Percentiles rank a stretch among this genome's conserved stretches.
Evolutionary conservation across 257 asterid species (phyloP).

Genomic region (Nicotiana otophora): DNA sequence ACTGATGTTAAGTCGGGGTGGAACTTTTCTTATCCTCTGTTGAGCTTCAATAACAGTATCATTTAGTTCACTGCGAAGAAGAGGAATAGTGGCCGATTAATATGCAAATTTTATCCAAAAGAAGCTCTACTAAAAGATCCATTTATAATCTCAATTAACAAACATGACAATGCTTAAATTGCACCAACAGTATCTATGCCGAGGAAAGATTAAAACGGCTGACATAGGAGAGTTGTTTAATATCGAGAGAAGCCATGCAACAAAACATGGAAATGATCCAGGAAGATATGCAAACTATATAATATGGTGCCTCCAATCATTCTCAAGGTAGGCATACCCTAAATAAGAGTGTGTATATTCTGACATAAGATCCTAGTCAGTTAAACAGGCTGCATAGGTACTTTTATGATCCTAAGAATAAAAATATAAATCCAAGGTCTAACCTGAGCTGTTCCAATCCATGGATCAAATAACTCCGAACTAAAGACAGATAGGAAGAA

Average conservation of each 20-base stretch:
- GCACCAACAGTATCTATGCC: neutral
- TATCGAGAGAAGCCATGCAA: neutral
- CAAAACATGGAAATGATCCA: neutral
- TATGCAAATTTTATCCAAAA: neutral
- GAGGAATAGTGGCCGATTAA: neutral
- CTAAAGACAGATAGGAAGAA: neutral
- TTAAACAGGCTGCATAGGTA: neutral
- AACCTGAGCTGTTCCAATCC: neutral
- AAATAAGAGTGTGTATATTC: neutral
- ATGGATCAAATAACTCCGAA: neutral
- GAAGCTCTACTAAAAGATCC: neutral
- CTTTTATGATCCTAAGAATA: neutral
- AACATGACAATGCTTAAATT: neutral
- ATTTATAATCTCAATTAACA: neutral
- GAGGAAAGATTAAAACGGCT: neutral
- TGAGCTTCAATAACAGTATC: slow-evolving; percentile 93
- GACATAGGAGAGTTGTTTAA: neutral
- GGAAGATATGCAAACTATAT: neutral
- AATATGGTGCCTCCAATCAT: neutral
- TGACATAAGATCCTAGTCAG: neutral
- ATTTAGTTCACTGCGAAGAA: slow-evolving; percentile 72
- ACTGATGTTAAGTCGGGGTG: slow-evolving; percentile 52
- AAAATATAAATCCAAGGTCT: neutral
- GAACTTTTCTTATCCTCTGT: slow-evolving; percentile 65
- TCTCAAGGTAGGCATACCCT: neutral